A percentile compares a stretch with the other conserved stretches of the same genome.
phyloP scores from a whole-genome alignment of 768 basidiomycete species.

The Mycena maculata region DNA sequence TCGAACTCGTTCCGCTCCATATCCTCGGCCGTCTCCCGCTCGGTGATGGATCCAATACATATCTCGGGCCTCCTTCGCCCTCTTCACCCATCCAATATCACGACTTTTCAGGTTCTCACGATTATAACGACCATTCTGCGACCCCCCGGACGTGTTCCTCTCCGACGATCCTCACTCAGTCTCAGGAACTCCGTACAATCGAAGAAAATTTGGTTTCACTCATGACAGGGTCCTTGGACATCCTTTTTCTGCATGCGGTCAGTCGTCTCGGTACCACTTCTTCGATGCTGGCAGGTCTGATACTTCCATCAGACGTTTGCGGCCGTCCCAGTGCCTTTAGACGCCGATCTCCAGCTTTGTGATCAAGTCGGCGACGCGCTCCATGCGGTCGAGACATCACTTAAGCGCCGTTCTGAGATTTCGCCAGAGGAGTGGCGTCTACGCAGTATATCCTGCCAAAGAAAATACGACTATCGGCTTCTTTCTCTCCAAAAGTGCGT shows the following conservation, averaged over 20 bases:
- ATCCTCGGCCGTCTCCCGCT: constrained; percentile 16
- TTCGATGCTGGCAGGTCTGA: constrained; percentile 10
- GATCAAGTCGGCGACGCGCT: constrained; percentile 18
- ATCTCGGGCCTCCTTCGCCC: constrained; percentile 1
- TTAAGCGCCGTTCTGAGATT: constrained; percentile 16
- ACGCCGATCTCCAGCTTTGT: constrained; percentile 25
- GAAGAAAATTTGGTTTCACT: constrained; percentile 17
- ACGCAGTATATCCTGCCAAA: constrained; percentile 18
- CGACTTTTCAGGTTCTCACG: background rate
- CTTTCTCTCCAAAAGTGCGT: constrained; percentile 25
- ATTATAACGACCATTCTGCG: constrained; percentile 11
- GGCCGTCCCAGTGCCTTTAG: constrained; percentile 17
- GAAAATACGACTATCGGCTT: constrained; percentile 27
- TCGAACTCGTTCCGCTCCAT: constrained; percentile 20
- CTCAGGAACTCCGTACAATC: constrained; percentile 23
- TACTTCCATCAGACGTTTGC: constrained; percentile 23
- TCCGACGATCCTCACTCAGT: constrained; percentile 18
- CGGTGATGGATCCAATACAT: constrained; percentile 17
- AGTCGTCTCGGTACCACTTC: constrained; percentile 4
- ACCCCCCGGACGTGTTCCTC: constrained; percentile 7
- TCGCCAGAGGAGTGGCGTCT: constrained; percentile 22
- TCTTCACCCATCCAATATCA: background rate
- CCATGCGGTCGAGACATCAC: constrained; percentile 23
- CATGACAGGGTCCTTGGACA: constrained; percentile 16
- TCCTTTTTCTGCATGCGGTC: constrained; percentile 29